A percentile compares a stretch with the other conserved stretches of the same genome.
phyloP scores from a whole-genome alignment of 1,139 yeast genomes.

The Diutina pseudorugosa region DNA sequence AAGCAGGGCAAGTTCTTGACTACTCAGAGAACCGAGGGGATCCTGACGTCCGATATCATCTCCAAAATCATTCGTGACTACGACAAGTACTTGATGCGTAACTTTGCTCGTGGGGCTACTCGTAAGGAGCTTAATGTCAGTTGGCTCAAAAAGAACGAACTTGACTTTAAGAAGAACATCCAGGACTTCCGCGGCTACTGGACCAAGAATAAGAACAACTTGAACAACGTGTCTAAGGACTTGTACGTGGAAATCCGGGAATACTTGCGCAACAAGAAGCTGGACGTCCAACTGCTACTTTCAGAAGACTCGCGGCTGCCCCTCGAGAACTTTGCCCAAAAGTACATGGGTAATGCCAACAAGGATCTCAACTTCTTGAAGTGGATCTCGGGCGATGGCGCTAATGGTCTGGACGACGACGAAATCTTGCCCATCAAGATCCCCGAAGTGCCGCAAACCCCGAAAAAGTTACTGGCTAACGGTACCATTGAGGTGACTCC shows the following conservation, averaged over 20 bases:
- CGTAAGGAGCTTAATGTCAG: conserved; percentile 92
- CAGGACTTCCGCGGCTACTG: conserved; percentile 78
- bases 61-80: conserved; percentile 91
- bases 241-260: conserved; percentile 75
- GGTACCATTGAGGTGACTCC: not conserved
- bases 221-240: conserved; percentile 70
- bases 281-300: conserved; percentile 19
- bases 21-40: conserved; percentile 94
- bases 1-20: conserved; percentile 83
- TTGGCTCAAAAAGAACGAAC: conserved; percentile 93
- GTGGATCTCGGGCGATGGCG: not conserved
- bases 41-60: conserved; percentile 90
- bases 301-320: conserved; percentile 20
- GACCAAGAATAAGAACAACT: conserved; percentile 56
- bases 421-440: conserved; percentile 3
- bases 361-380: conserved; percentile 15
- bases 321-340: conserved; percentile 48
- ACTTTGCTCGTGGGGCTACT: conserved; percentile 95
- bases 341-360: conserved; percentile 44
- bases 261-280: conserved; percentile 45
- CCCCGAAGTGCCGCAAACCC: not conserved
- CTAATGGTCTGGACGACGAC: not conserved
- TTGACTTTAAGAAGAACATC: conserved; percentile 85
- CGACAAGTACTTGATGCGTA: conserved; percentile 92
- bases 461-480: not conserved